Evolutionary conservation across 1,139 yeast species (phyloP), one percentile per base, ranked within the genome.

Genomic region (Suhomyces yuchorum): DNA sequence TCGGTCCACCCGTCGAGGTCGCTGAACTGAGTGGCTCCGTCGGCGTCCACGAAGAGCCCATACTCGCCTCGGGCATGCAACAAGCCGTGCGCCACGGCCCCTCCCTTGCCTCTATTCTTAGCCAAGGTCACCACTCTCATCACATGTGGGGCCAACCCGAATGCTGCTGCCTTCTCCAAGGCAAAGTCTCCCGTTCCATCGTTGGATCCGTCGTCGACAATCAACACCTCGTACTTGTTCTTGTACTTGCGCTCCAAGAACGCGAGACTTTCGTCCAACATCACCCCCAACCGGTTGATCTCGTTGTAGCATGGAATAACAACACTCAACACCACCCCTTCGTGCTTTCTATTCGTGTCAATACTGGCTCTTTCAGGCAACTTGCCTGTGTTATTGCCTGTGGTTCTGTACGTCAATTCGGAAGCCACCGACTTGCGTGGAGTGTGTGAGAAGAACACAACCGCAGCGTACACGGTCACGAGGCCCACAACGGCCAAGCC

Each of bases 61-160:
- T 80, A 85, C 52, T 76, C 66, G 9, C 99, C 99, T 42, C 90
- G 74, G 8, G 85, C 70, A 60, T 84, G 85, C 59, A 86, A 79
- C 68, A 93, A 73, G 3, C 99, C 99, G 65, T 93, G 98, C 15
- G 96, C 84, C 0, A 95, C 99, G 0, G 98, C 99, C 8, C 99
- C 99, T 18, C 99, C 99, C 68, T 93, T 93, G 24, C 99, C 99
- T 58, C 99, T 77, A 63, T 93, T 93, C 53, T 81, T 67, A 35
- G 70, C 80, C 52, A 93, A 75, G 55, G 78, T 79, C 24, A 90
- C 77, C 37, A 90, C 92, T 54, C 92, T 75, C 63, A 95, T 60
- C 38, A 76, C 75, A 44, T 84, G 87, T 0, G 91, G 84, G 24
- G 65, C 51, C 45, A 89, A 66, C 2, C 70, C 64, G 53, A 75